Evolutionary conservation across 805 yeast species (phyloP).

Genomic region (Spencermartinsiella europaea): DNA sequence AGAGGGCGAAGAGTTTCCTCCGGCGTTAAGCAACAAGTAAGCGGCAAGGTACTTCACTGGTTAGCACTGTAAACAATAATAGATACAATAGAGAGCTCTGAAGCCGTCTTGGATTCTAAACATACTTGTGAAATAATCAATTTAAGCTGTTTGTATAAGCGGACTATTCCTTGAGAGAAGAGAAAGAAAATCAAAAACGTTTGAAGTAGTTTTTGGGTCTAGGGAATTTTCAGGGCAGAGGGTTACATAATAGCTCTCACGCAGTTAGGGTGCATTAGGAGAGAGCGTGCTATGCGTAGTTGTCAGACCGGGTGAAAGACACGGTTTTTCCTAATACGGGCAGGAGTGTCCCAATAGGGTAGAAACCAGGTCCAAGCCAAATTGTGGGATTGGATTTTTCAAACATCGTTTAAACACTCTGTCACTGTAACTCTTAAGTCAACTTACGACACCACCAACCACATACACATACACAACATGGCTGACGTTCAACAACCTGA

Average conservation of each 20-base stretch:
- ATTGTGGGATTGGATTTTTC: too few species aligned
- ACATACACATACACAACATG: conserved; percentile 17
- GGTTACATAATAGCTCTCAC: too few species aligned
- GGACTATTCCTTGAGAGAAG: conserved; percentile 68
- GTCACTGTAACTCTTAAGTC: too few species aligned
- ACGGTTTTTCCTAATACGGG: background rate
- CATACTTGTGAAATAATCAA: conserved; percentile 28
- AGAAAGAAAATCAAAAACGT: conserved; percentile 14
- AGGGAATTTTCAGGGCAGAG: too few species aligned
- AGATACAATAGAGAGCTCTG: too few species aligned
- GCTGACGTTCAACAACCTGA: conserved; percentile 22
- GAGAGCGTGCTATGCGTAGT: too few species aligned
- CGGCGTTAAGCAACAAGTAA: conserved; percentile 95
- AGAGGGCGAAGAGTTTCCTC: conserved; percentile 93
- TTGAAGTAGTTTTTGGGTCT: background rate
- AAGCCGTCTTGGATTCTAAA: too few species aligned
- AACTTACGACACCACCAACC: too few species aligned
- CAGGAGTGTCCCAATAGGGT: background rate
- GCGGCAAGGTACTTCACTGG: conserved; percentile 99
- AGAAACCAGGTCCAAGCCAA: background rate
- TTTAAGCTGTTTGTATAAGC: conserved; percentile 40
- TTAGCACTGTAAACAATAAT: conserved; percentile 21
- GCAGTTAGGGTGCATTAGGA: too few species aligned
- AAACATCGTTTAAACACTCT: too few species aligned
- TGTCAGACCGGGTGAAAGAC: background rate